Conservation (phyloP, 2,329 filamentous ascomycete species). For the Nannizziopsis arthrosporioides region DNA sequence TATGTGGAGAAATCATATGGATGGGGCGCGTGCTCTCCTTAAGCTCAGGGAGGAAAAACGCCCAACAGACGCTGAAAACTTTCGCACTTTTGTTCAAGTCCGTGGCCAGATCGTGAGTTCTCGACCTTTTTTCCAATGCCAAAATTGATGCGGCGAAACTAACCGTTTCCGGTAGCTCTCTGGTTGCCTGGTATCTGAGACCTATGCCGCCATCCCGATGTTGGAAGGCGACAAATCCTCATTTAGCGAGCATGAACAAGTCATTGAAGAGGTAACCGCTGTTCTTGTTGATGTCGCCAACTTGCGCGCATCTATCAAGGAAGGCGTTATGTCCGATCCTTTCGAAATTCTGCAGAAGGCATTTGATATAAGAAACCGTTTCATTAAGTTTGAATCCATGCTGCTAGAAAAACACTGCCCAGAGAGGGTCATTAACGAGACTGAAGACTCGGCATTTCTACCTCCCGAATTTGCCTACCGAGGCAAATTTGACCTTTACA, state of each 20-base stretch:
- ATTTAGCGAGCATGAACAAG: conserved; percentile 15
- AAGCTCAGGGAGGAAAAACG: conserved; percentile 28
- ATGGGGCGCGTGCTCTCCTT: conserved; percentile 49
- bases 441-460: neutral
- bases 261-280: conserved; percentile 23
- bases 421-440: neutral
- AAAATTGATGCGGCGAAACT: neutral
- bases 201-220: conserved; percentile 1
- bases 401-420: conserved; percentile 24
- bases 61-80: neutral
- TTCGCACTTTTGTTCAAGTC: conserved; percentile 9
- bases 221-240: neutral
- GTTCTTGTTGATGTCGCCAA: conserved; percentile 24
- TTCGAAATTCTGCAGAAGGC: conserved; percentile 24
- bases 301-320: conserved; percentile 25
- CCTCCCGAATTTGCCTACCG: conserved; percentile 28
- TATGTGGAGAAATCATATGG: conserved; percentile 47
- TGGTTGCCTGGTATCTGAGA: conserved; percentile 9
- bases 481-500: conserved; percentile 45
- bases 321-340: conserved; percentile 18
- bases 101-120: conserved; percentile 12
- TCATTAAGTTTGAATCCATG: conserved; percentile 24
- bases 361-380: conserved; percentile 25
- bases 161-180: conserved; percentile 5
- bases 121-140: neutral